Conservation (phyloP, 257 asterid species). For the Solanum chaucha region DNA sequence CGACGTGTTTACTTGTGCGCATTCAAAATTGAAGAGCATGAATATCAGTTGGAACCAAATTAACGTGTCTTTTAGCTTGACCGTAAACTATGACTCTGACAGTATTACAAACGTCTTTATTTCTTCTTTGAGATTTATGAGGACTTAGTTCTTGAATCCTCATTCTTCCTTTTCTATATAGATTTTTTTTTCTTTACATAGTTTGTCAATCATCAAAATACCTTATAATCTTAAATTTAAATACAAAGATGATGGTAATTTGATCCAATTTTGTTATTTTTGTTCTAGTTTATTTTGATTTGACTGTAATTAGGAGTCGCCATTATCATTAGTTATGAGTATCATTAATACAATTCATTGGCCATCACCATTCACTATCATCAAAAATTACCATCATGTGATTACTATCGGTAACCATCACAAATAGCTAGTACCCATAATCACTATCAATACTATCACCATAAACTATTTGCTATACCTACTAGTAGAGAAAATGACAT, state of each 20-base stretch:
- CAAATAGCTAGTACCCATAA: background rate
- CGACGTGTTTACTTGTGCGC: background rate
- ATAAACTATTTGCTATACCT: background rate
- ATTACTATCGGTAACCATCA: background rate
- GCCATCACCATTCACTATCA: background rate
- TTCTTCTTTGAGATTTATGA: too few species aligned
- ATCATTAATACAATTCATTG: too few species aligned
- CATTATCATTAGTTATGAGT: background rate
- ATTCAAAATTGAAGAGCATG: rapidly evolving
- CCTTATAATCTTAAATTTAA: background rate
- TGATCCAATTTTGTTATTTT: background rate
- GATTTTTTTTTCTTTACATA: background rate
- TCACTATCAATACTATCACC: background rate
- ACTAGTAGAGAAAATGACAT: background rate
- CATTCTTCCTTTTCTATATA: background rate
- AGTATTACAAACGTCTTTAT: too few species aligned
- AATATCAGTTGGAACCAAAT: too few species aligned
- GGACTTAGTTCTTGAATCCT: background rate
- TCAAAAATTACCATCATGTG: background rate
- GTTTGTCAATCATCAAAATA: too few species aligned
- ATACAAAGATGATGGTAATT: background rate
- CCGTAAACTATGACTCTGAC: too few species aligned
- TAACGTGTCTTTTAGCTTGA: too few species aligned
- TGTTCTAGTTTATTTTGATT: background rate
- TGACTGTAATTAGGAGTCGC: background rate